Base-by-base conservation (phyloP, 345 rosid genomes). In the Salix udensis region DNA sequence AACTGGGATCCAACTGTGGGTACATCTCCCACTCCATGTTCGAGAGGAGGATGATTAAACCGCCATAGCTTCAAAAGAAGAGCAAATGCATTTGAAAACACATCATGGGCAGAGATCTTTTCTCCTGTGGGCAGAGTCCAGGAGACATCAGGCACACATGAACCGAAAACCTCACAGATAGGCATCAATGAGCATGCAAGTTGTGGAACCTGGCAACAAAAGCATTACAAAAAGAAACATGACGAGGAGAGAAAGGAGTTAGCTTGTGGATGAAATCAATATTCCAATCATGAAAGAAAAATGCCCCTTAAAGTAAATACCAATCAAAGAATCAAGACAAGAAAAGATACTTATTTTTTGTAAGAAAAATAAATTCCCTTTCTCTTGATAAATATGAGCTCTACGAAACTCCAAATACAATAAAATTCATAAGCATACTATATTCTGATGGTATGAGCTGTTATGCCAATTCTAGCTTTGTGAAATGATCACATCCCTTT, bases 151-250 rank as follows among this genome's bases (percentile, higher is more conserved):
- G 97, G 92, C 82, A 81, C 77, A 74, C 85, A 74, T 64, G 98
- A 91, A 60, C 99, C 99, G 82, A 96, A 96, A 74, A 84, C 87
- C 86, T 96, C 99, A 85, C 99, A 96, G 74, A 96, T 90, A 52
- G 98, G 97, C 91, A 96, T 89, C 87, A 96, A 82, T 16, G 90
- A 88, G 77, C 91, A 91, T 62, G 97, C 99, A 66, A 96, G 97
- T 67, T 89, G 85, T 55, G 98, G 97, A 81, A 87, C 91, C 99
- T 96, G 86, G 78, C 77, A 67, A 72, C 62, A 76, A 78, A 66
- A 52, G 72, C 46, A 60, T 65, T 34, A 34, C 37, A 34, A 76
- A 36, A 67, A 39, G 58, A 58, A 24, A 40, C 16, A 40, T 40
- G 2, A 53, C 6, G 21, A 53, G 18, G 21, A 53, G 18, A 7